phyloP scores from a whole-genome alignment of 306 rosid species.

The Styphnolobium japonicum region DNA sequence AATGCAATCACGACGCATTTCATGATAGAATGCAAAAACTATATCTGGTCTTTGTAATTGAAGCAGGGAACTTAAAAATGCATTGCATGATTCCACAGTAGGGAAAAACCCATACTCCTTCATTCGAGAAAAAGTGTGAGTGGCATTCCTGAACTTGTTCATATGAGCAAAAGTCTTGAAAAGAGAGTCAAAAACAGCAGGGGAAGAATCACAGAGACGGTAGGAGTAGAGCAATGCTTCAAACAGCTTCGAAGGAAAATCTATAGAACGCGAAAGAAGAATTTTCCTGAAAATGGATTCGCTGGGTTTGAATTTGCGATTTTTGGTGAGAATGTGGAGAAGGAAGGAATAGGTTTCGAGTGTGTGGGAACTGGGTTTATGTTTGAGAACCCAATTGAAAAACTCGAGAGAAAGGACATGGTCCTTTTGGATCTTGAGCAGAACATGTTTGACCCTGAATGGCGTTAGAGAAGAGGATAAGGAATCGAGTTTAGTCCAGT shows the following conservation, averaged over 20 bases:
- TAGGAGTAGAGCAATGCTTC: slow-evolving; percentile 58
- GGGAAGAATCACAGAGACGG: slow-evolving; percentile 62
- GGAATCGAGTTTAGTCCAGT: slow-evolving; percentile 63
- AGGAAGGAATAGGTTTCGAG: slow-evolving; percentile 58
- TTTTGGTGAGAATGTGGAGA: slow-evolving; percentile 72
- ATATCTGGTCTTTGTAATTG: slow-evolving; percentile 53
- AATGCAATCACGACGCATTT: slow-evolving; percentile 49
- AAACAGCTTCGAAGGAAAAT: slow-evolving; percentile 52
- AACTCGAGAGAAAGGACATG: slow-evolving; percentile 67
- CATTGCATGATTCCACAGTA: slow-evolving; percentile 70
- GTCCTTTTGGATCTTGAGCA: slow-evolving; percentile 61
- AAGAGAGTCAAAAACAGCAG: slow-evolving; percentile 64
- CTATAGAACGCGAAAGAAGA: slow-evolving; percentile 29
- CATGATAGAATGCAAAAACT: slow-evolving; percentile 49
- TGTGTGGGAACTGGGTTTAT: slow-evolving; percentile 51
- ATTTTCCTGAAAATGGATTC: slow-evolving; percentile 48
- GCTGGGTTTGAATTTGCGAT: slow-evolving; percentile 51
- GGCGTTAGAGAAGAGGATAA: slow-evolving; percentile 51
- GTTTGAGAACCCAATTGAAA: slow-evolving; percentile 61
- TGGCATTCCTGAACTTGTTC: slow-evolving; percentile 61
- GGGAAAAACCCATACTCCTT: slow-evolving; percentile 76
- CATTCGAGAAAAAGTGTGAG: slow-evolving; percentile 57
- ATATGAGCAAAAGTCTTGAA: slow-evolving; percentile 76
- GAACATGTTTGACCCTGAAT: slow-evolving; percentile 60
- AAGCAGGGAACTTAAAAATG: slow-evolving; percentile 64